phyloP scores from a whole-genome alignment of 1,139 yeast species.

The Kurtzmaniella quercitrusa region DNA sequence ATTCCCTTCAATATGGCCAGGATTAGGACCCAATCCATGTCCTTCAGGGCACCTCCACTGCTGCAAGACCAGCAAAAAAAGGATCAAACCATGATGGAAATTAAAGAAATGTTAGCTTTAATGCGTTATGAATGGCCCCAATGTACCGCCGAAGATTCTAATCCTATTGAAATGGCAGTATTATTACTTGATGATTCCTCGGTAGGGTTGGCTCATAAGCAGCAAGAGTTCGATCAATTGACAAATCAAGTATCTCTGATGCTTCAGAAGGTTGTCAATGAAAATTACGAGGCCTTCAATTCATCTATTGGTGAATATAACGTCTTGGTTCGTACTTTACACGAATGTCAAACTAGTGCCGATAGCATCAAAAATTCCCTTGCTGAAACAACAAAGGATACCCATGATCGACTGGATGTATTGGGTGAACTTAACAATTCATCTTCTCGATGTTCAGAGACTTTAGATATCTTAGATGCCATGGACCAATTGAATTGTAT shows the following conservation, averaged over 20 bases:
- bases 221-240: slow-evolving; percentile 52
- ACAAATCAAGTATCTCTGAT: slow-evolving; percentile 53
- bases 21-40: slow-evolving; percentile 20
- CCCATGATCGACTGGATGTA: slow-evolving; percentile 52
- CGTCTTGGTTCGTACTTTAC: slow-evolving; percentile 50
- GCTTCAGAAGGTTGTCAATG: slow-evolving; percentile 69
- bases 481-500: slow-evolving; percentile 57
- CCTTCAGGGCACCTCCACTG: slow-evolving; percentile 13
- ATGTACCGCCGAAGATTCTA: slow-evolving; percentile 40
- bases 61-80: slow-evolving; percentile 13
- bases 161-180: slow-evolving; percentile 81
- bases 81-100: slow-evolving; percentile 31
- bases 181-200: slow-evolving; percentile 80
- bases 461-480: slow-evolving; percentile 68
- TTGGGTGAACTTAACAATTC: slow-evolving; percentile 63
- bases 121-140: slow-evolving; percentile 47
- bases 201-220: slow-evolving; percentile 78
- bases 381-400: slow-evolving; percentile 45
- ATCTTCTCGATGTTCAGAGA: slow-evolving; percentile 59
- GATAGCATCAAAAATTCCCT: slow-evolving; percentile 49
- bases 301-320: slow-evolving; percentile 77
- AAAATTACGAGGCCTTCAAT: slow-evolving; percentile 82
- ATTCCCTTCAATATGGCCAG: slow-evolving; percentile 11
- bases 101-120: slow-evolving; percentile 34
- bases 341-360: slow-evolving; percentile 55